Conservation (phyloP, 2,329 filamentous ascomycete genomes). For the Alternaria rosae region DNA sequence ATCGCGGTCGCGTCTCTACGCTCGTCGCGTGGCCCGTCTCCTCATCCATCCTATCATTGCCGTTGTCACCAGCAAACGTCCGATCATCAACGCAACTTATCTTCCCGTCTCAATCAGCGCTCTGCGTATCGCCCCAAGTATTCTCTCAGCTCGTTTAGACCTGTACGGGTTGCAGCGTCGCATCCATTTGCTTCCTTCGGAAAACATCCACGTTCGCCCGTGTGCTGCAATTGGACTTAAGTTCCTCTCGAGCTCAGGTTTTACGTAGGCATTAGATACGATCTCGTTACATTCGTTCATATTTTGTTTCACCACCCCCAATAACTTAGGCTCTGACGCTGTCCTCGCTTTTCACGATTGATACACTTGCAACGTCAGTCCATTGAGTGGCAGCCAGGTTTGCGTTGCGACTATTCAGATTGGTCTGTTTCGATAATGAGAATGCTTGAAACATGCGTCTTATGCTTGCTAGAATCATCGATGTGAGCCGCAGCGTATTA, state of each 20-base stretch:
- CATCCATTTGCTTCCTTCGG: background rate
- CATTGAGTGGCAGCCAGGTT: background rate
- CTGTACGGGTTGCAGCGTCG: background rate
- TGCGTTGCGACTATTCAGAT: background rate
- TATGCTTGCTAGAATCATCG: background rate
- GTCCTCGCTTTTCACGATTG: background rate
- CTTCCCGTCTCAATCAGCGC: background rate
- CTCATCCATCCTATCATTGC: background rate
- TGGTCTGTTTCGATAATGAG: background rate
- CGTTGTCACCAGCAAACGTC: background rate
- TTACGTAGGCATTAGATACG: background rate
- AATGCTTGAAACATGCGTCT: background rate
- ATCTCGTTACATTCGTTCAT: background rate
- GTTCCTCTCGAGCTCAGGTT: background rate
- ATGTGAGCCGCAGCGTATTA: background rate
- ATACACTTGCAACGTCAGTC: background rate
- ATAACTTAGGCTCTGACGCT: background rate
- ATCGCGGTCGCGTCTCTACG: background rate
- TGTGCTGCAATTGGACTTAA: background rate
- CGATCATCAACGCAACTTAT: background rate
- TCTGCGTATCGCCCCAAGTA: background rate
- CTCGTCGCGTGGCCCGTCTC: background rate
- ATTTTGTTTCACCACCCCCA: background rate
- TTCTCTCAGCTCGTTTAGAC: background rate
- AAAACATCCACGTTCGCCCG: background rate